Base-by-base conservation (phyloP, 2,329 filamentous ascomycete species). In the Monosporascus sp. region DNA sequence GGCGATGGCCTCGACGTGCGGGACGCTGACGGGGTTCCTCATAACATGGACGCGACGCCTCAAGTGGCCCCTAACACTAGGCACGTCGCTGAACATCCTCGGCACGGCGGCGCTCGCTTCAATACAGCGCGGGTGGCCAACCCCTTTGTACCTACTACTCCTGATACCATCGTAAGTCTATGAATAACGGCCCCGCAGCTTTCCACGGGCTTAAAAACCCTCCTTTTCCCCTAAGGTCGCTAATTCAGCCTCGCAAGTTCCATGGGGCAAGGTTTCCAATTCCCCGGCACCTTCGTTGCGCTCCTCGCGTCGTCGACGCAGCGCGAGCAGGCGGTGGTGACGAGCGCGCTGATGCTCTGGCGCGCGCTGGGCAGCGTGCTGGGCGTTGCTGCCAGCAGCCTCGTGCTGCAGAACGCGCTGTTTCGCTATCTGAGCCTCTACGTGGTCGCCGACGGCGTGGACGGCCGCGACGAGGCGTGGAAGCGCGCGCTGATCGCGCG, bases 321-420 rank as follows among this genome's bases (percentile, higher is more conserved):
- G 62, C 64, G 72, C 5, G 82, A 86, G 48, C 84, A 88, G 66
- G 85, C 85, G 15, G 83, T 88, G 41, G 83, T 84, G 14, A 88
- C 86, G 1, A 83, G 80, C 50, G 90, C 88, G 0, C 72, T 92
- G 55, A 79, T 86, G 18, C 72, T 92, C 18, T 90, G 86, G 82
- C 79, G 88, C 51, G 83, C 81, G 53, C 69, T 92, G 5, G 89
- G 88, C 6, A 80, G 79, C 52, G 87, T 92, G 1, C 76, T 91
- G 63, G 89, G 88, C n/a, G 81, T 92, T 45, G 83, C 88, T 1
- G 73, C 79, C 50, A 88, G 83, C 59, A 88, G 85, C 64, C 76
- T 90, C 53, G 81, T 90, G 7, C 73, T 92, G 56, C 88, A 93
- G 70, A 90, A 90, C 62, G 77, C 81, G 1, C 72, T 93, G 49